These are phyloP conservation scores for Carex sylvatica DNA, from an alignment of 202 grass and related monocot species.

Conservation along the genomic window DNA sequence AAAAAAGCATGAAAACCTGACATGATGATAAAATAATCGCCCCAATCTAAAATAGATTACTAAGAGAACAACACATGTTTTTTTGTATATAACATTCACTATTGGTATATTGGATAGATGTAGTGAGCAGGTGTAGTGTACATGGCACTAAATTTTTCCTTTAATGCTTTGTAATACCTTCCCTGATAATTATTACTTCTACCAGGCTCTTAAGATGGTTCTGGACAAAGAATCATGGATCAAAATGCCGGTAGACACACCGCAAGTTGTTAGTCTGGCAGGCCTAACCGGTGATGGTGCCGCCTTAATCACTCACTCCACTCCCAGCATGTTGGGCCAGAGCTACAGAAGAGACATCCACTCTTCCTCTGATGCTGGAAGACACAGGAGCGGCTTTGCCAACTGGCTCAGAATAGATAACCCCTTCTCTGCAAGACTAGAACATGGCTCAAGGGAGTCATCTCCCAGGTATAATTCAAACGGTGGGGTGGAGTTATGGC, in stretches of 20 bases:
- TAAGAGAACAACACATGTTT: not conserved
- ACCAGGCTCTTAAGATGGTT: conserved; percentile 96
- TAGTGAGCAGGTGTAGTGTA: not conserved
- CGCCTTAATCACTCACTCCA: conserved; percentile 56
- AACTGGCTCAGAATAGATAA: conserved; percentile 71
- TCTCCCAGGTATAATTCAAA: conserved; percentile 33
- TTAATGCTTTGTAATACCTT: not conserved
- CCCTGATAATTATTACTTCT: conserved; percentile 22
- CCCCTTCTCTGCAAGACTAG: conserved; percentile 66
- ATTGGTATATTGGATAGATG: not conserved
- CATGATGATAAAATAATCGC: not conserved
- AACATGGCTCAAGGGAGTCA: conserved; percentile 63
- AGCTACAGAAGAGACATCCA: conserved; percentile 39
- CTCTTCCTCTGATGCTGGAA: conserved; percentile 36
- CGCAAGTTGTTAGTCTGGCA: conserved; percentile 85
- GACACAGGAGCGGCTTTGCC: conserved; percentile 59
- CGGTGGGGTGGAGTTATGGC: conserved; percentile 25
- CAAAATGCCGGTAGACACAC: conserved; percentile 72
- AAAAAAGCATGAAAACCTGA: not conserved
- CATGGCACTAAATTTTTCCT: not conserved
- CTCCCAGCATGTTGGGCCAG: conserved; percentile 43
- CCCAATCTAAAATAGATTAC: not conserved
- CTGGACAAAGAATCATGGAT: conserved; percentile 91
- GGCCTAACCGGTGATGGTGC: conserved; percentile 94
- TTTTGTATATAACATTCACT: not conserved